Evolutionary conservation across 306 rosid species (phyloP).

Genomic region (Castanea crenata): DNA sequence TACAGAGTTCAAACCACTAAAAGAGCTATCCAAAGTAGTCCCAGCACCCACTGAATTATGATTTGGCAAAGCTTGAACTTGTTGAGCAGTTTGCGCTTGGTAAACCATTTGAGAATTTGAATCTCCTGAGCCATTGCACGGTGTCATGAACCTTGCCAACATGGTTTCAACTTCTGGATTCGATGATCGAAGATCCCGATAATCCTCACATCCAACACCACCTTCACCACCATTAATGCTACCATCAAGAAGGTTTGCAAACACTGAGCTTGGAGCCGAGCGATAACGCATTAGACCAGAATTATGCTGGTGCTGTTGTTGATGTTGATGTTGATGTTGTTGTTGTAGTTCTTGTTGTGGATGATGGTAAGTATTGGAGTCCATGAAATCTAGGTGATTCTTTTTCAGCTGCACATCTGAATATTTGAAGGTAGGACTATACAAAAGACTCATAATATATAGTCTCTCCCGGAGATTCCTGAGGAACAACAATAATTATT

Average conservation of each 20-base stretch:
- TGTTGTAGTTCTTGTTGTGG: conserved; percentile 10
- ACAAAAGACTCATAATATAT: conserved; percentile 49
- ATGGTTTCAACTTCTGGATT: conserved; percentile 60
- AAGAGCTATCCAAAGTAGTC: conserved; percentile 42
- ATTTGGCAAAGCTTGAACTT: conserved; percentile 35
- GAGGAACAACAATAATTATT: conserved; percentile 1
- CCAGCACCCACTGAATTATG: conserved; percentile 13
- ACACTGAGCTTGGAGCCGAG: conserved; percentile 58
- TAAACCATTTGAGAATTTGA: conserved; percentile 41
- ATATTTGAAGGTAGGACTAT: conserved; percentile 36
- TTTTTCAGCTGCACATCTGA: conserved; percentile 47
- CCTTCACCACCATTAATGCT: conserved; percentile 12
- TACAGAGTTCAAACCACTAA: conserved; percentile 29
- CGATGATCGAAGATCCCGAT: conserved; percentile 37
- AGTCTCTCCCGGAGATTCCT: conserved; percentile 18
- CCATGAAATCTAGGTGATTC: conserved; percentile 52
- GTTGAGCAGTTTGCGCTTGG: conserved; percentile 30
- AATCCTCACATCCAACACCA: conserved; percentile 27
- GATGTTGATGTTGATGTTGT: background rate
- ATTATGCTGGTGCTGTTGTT: conserved; percentile 36
- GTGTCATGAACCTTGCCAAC: conserved; percentile 42
- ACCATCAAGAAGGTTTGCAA: conserved; percentile 33
- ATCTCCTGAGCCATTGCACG: conserved; percentile 41
- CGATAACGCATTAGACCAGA: conserved; percentile 46
- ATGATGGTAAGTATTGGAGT: conserved; percentile 34